Percentiles rank a stretch among this genome's conserved stretches.
These are phyloP conservation scores for Tetracentron sinense DNA, from an alignment of 164 flowering plant genomes.

Conservation along the genomic window DNA sequence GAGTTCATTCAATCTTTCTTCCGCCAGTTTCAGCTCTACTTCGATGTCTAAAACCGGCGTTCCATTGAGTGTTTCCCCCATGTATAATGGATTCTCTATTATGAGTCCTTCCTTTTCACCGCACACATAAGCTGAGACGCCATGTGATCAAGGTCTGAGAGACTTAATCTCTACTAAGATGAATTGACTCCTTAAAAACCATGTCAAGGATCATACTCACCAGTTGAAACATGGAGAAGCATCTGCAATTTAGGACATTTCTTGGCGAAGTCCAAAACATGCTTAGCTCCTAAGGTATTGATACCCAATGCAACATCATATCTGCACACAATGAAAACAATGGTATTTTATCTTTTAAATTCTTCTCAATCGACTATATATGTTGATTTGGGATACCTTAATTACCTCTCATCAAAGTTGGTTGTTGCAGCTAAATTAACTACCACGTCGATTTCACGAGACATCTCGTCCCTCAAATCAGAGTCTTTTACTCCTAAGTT, in stretches of 20 bases:
- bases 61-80: constrained; percentile 61
- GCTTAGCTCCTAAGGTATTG: constrained; percentile 50
- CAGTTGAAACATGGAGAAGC: constrained; percentile 61
- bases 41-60: constrained; percentile 32
- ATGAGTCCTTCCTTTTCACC: constrained; percentile 48
- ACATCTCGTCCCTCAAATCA: constrained; percentile 35
- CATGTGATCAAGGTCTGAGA: background rate
- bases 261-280: constrained; percentile 54
- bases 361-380: background rate
- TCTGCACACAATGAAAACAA: constrained; percentile 19
- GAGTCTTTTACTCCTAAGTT: constrained; percentile 43
- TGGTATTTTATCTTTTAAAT: too few relatives aligned
- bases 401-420: constrained; percentile 52
- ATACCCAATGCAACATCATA: constrained; percentile 57
- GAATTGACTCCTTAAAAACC: too few relatives aligned
- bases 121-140: constrained; percentile 55
- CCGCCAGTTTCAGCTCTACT: constrained; percentile 34
- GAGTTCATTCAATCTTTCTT: constrained; percentile 40
- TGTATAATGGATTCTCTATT: constrained; percentile 36
- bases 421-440: constrained; percentile 64
- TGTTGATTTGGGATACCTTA: background rate
- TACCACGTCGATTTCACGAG: constrained; percentile 38
- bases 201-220: too few relatives aligned
- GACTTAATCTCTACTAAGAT: background rate
- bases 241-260: constrained; percentile 43